Evolutionary conservation across 148 eudicot genomes (phyloP).

Genomic region (Arbutus unedo): DNA sequence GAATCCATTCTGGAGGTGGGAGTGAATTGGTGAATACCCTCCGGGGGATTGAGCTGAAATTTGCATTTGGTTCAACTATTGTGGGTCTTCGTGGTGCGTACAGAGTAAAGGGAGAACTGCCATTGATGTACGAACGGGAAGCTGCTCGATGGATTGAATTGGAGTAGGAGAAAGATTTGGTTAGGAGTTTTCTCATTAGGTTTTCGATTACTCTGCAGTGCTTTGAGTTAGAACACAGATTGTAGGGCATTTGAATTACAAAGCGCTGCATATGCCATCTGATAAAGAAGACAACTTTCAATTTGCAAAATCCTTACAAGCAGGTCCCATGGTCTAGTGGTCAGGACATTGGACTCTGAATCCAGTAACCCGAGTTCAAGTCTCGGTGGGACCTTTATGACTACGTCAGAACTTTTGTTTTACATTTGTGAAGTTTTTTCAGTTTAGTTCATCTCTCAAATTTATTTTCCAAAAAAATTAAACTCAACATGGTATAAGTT

Average conservation of each 20-base stretch:
- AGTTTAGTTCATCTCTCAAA: no score
- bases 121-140: conserved; percentile 31
- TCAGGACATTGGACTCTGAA: conserved; percentile 23
- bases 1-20: conserved; percentile 92
- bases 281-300: background rate
- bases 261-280: background rate
- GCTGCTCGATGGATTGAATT: conserved; percentile 9
- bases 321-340: conserved; percentile 21
- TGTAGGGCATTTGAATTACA: background rate
- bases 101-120: conserved; percentile 21
- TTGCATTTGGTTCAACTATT: conserved; percentile 6
- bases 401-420: background rate
- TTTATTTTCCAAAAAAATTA: no score
- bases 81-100: conserved; percentile 16
- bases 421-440: no score
- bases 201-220: conserved; percentile 6
- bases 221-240: no score
- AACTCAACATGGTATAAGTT: no score
- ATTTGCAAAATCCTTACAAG: fast-evolving
- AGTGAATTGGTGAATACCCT: conserved; percentile 34
- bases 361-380: conserved; percentile 23
- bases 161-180: conserved; percentile 22
- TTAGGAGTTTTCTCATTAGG: conserved; percentile 52
- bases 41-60: conserved; percentile 15
- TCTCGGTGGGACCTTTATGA: conserved; percentile 16